Evolutionary conservation across 176 grass and related monocot species (phyloP).

Genomic region (Carex pumila): DNA sequence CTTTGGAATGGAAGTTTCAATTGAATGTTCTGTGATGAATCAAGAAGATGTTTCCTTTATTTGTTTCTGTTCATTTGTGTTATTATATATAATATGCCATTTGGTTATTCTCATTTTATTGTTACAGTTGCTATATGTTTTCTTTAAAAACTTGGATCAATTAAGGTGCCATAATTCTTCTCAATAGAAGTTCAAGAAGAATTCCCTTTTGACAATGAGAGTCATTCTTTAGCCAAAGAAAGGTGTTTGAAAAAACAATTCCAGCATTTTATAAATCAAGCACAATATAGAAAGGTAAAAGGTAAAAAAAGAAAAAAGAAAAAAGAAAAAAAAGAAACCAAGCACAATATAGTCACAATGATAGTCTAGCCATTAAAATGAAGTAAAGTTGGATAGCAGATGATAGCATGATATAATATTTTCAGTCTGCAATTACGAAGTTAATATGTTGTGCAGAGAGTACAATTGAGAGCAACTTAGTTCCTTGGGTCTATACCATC

Average conservation of each 20-base stretch:
- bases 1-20: not conserved
- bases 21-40: not conserved
- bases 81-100: not conserved
- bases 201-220: not conserved
- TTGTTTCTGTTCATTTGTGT: not conserved
- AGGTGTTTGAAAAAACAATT: not conserved
- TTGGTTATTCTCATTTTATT: not conserved
- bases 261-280: not conserved
- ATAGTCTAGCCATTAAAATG: not conserved
- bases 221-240: not conserved
- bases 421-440: not conserved
- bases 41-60: not conserved
- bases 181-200: not conserved
- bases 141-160: not conserved
- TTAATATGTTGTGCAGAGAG: not conserved
- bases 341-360: not conserved
- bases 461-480: not conserved
- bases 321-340: not conserved
- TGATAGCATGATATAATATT: not conserved
- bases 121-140: not conserved
- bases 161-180: not conserved
- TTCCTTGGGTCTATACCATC: conserved; percentile 24
- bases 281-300: not conserved
- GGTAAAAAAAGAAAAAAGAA: too few relatives aligned
- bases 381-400: not conserved